Percentiles rank a stretch among this genome's conserved stretches.
Evolutionary conservation across 768 basidiomycete genomes (phyloP).

Genomic region (Boletus reticulatus): DNA sequence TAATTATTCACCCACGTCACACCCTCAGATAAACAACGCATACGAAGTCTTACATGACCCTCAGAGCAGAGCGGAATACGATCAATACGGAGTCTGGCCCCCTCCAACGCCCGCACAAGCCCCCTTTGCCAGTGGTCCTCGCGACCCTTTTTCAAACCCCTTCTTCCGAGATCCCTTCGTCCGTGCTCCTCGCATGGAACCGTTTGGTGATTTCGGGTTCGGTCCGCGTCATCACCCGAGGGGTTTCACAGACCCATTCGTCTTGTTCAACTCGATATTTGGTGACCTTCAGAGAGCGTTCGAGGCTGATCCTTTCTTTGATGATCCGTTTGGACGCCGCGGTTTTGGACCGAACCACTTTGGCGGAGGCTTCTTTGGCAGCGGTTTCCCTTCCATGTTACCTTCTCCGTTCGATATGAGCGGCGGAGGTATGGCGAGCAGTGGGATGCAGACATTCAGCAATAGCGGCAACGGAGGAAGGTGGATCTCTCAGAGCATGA

Average conservation of each 20-base stretch:
- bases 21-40: conserved; percentile 64
- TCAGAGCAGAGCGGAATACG: conserved; percentile 63
- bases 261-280: conserved; percentile 72
- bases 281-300: conserved; percentile 43
- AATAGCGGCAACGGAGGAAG: conserved; percentile 13
- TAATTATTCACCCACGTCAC: neutral
- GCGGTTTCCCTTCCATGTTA: conserved; percentile 4
- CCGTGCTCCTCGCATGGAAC: conserved; percentile 26
- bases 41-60: conserved; percentile 72
- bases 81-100: conserved; percentile 72
- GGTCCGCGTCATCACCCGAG: conserved; percentile 12
- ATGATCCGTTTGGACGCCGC: conserved; percentile 17
- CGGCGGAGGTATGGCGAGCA: conserved; percentile 15
- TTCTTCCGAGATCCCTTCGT: conserved; percentile 16
- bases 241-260: conserved; percentile 71
- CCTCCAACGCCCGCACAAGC: conserved; percentile 41
- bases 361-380: conserved; percentile 12
- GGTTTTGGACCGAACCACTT: conserved; percentile 13
- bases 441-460: conserved; percentile 11
- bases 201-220: conserved; percentile 26
- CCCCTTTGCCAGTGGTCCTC: conserved; percentile 13
- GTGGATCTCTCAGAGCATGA: conserved; percentile 56
- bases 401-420: conserved; percentile 12
- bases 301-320: conserved; percentile 35
- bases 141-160: conserved; percentile 17